Conservation (phyloP, 1,284 basidiomycete genomes). For the Ustilago loliicola region DNA sequence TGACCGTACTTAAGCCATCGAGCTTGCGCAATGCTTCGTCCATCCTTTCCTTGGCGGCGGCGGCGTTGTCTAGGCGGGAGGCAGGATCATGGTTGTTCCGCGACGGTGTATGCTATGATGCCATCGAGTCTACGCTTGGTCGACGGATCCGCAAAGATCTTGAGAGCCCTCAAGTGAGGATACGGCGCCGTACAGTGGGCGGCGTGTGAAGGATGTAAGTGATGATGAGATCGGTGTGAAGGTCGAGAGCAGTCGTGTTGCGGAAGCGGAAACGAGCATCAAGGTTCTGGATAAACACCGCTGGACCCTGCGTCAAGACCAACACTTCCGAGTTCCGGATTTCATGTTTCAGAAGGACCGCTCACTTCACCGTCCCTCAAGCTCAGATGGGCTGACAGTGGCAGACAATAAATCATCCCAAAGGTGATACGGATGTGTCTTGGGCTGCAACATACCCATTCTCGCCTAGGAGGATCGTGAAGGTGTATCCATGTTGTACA, state of each 20-base stretch:
- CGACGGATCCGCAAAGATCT: too few relatives aligned
- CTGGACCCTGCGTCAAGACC: constrained; percentile 29
- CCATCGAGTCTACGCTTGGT: neutral
- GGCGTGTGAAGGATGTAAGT: neutral
- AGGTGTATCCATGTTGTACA: too few relatives aligned
- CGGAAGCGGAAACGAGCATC: constrained; percentile 5
- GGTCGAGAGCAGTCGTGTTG: neutral
- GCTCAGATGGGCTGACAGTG: too few relatives aligned
- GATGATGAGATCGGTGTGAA: neutral
- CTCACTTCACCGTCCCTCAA: neutral
- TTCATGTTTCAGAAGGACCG: neutral
- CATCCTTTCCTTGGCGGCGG: constrained; percentile 10
- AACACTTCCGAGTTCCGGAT: constrained; percentile 19
- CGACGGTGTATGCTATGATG: neutral
- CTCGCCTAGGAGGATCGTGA: too few relatives aligned
- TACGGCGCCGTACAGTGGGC: too few relatives aligned
- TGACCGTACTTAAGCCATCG: constrained; percentile 18
- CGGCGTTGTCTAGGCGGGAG: neutral
- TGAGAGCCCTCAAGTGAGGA: too few relatives aligned
- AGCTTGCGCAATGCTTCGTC: constrained; percentile 10
- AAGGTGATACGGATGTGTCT: too few relatives aligned
- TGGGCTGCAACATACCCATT: too few relatives aligned
- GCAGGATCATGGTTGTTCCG: neutral
- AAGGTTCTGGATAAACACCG: neutral
- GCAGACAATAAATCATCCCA: too few relatives aligned